These are phyloP conservation scores for Microbotryum violaceum DNA, from an alignment of 1,284 basidiomycete genomes.

Conservation along the genomic window DNA sequence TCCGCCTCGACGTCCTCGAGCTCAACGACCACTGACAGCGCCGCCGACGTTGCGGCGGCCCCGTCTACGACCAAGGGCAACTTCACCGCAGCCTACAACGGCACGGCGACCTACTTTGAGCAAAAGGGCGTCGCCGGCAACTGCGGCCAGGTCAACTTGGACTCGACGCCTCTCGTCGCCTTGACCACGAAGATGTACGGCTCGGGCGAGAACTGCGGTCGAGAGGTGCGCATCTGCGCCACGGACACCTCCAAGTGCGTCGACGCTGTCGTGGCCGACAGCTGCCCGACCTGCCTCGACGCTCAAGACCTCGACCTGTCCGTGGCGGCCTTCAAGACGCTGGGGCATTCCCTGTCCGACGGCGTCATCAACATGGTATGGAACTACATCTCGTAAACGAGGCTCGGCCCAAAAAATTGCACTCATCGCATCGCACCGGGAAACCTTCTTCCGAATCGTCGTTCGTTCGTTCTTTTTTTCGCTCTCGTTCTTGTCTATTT, in stretches of 20 bases:
- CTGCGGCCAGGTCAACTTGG: not conserved
- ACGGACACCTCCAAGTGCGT: not conserved
- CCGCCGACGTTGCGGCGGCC: no score
- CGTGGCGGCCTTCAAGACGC: constrained; percentile 58
- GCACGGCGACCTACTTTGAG: not conserved
- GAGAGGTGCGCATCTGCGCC: not conserved
- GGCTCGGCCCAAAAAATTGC: no score
- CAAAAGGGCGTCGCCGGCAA: not conserved
- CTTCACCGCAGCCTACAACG: no score
- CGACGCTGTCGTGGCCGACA: not conserved
- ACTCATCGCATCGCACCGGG: no score
- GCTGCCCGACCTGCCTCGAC: constrained; percentile 1
- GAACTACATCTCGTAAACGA: no score
- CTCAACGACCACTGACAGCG: no score
- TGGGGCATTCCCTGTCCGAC: constrained; percentile 40
- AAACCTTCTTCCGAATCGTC: no score
- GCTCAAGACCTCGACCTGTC: constrained; percentile 57
- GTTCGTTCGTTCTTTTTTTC: no score
- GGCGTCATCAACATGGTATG: no score
- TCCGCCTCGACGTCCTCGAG: no score
- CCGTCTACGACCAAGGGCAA: no score
- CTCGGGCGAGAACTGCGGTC: not conserved
- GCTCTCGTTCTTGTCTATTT: no score
- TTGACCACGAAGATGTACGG: not conserved
- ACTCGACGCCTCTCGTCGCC: not conserved